Evolutionary conservation across 768 basidiomycete species (phyloP).

Genomic region (Amanita rimosa): DNA sequence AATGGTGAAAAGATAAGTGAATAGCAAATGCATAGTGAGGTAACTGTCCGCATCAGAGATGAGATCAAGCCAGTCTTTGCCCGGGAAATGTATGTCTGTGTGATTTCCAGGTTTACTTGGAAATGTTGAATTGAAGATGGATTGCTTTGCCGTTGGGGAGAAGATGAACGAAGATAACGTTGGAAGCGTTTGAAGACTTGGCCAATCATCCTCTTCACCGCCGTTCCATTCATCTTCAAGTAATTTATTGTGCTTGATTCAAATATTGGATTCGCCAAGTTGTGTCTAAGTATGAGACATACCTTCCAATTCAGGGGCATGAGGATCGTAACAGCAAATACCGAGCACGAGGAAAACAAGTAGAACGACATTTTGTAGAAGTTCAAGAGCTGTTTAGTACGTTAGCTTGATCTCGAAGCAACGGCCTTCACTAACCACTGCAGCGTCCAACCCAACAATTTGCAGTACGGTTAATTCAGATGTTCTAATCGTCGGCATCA

Average conservation of each 20-base stretch:
- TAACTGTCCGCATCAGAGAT: conserved; percentile 87
- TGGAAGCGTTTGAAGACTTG: conserved; percentile 13
- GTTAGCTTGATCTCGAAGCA: neutral
- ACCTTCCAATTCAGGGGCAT: conserved; percentile 96
- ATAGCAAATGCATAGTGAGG: conserved; percentile 79
- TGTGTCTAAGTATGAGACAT: conserved; percentile 14
- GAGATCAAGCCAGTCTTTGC: conserved; percentile 71
- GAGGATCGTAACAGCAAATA: conserved; percentile 73
- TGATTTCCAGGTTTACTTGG: neutral
- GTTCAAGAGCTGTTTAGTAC: conserved; percentile 57
- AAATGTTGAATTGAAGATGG: conserved; percentile 1
- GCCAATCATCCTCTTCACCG: conserved; percentile 34
- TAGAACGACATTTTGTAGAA: conserved; percentile 96
- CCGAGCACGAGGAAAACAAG: conserved; percentile 77
- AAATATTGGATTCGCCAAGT: neutral
- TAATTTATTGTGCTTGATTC: conserved; percentile 59
- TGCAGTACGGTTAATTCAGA: conserved; percentile 92
- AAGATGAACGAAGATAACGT: conserved; percentile 12
- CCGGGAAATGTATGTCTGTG: conserved; percentile 11
- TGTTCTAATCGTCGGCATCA: conserved; percentile 80
- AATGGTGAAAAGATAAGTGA: conserved; percentile 89
- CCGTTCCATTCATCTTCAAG: conserved; percentile 46
- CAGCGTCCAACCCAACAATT: conserved; percentile 94
- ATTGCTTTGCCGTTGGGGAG: conserved; percentile 20
- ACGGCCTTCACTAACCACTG: conserved; percentile 54